Evolutionary conservation across 805 yeast genomes (phyloP), one percentile per base, ranked within the genome.

Genomic region (Saccharomycopsis selenospora): DNA sequence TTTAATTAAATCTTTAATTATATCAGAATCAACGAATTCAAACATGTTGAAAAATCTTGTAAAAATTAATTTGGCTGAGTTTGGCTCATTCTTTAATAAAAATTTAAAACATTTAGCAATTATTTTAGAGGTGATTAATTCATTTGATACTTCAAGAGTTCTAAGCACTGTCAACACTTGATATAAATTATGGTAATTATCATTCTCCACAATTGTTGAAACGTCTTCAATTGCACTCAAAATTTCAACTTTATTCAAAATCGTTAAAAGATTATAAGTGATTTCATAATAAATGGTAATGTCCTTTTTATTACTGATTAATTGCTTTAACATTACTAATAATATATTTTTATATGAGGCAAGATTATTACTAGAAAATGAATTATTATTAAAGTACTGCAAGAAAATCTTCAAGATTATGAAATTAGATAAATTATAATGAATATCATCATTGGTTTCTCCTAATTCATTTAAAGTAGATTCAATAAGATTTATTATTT

Each of bases 1-100:
- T 24, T n/a, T 14, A 6, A 43, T 24, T 6, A 47, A 11, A 14
- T 24, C 25, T 11, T n/a, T 20, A 14, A 43, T 18, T 7, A 24
- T 22, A 13, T 30, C 23, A 14, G 38, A 14, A 36, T 46, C 42
- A 6, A 33, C 14, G 20, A 43, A 25, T 5, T n/a, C 18, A 5
- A 49, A 45, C 24, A 48, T n/a, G 13, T 42, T 49, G 33, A 49
- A 49, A 18, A 26, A 49, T 36, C 52, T 29, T 7, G 22, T n/a
- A 30, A 46, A 46, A 22, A 40, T 27, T 23, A 40, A 27, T 14
- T 24, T 33, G 38, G 38, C 38, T 33, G 38, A 33, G n/a, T 33
- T 33, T 33, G 38, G 18, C 38, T 7, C n/a, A n/a, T n/a, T n/a
- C n/a, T n/a, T n/a, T n/a, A n/a, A n/a, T n/a, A n/a, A n/a, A n/a